These are phyloP conservation scores for Suhomyces wounanorum DNA, from an alignment of 1,139 yeast species.

Conservation along the genomic window DNA sequence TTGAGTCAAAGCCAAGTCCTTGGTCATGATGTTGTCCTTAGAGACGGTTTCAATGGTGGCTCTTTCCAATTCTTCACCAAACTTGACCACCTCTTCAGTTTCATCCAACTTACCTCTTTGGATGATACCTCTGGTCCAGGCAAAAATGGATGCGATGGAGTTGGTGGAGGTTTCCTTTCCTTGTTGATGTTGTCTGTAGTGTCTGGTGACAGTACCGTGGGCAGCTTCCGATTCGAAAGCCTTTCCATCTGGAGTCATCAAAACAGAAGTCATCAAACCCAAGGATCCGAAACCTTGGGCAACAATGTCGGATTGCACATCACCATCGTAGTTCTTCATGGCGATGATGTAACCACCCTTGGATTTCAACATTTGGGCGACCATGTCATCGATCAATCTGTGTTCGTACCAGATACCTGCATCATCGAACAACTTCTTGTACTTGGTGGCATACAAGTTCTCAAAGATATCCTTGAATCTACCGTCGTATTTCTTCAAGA, in stretches of 20 bases:
- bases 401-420: conserved; percentile 78
- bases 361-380: conserved; percentile 84
- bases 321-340: conserved; percentile 84
- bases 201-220: conserved; percentile 87
- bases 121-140: conserved; percentile 83
- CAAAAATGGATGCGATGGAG: conserved; percentile 82
- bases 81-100: conserved; percentile 69
- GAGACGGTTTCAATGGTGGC: conserved; percentile 75
- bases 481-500: conserved; percentile 80
- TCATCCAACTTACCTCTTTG: conserved; percentile 78
- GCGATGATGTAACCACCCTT: conserved; percentile 85
- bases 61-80: conserved; percentile 65
- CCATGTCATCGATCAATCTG: conserved; percentile 85
- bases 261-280: conserved; percentile 81
- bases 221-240: conserved; percentile 85
- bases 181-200: conserved; percentile 79
- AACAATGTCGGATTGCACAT: conserved; percentile 81
- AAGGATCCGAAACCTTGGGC: conserved; percentile 87
- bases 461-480: conserved; percentile 80
- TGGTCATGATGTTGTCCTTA: conserved; percentile 76
- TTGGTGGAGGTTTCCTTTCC: conserved; percentile 85
- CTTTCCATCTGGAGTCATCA: conserved; percentile 85
- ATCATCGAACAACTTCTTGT: conserved; percentile 60
- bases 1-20: conserved; percentile 75
- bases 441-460: conserved; percentile 58